A percentile compares a stretch with the other conserved stretches of the same genome.
phyloP scores from a whole-genome alignment of 345 rosid genomes.

The Ceriops decandra region DNA sequence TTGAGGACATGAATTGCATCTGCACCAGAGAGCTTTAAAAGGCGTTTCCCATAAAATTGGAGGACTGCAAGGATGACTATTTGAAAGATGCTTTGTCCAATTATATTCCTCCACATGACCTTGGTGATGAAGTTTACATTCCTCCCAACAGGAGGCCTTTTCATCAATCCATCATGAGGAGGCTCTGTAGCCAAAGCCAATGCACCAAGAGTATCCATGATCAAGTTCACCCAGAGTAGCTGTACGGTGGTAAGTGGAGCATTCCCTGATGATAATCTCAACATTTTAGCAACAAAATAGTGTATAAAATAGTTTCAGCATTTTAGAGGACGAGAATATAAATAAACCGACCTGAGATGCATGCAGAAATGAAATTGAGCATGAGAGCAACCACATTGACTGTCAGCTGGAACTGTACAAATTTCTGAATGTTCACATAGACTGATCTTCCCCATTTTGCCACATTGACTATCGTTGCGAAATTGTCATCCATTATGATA shows the following conservation, averaged over 20 bases:
- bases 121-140: conserved; percentile 52
- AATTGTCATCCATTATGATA: conserved; percentile 80
- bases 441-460: conserved; percentile 85
- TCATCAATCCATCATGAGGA: conserved; percentile 67
- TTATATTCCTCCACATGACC: conserved; percentile 79
- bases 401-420: conserved; percentile 78
- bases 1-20: conserved; percentile 52
- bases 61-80: conserved; percentile 48
- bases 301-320: no score
- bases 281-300: background rate
- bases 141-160: conserved; percentile 59
- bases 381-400: conserved; percentile 69
- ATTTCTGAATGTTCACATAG: conserved; percentile 76
- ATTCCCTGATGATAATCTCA: conserved; percentile 36
- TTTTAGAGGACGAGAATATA: background rate
- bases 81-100: conserved; percentile 73
- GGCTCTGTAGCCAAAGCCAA: conserved; percentile 80
- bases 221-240: conserved; percentile 84
- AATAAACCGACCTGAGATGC: conserved; percentile 49
- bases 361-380: conserved; percentile 70
- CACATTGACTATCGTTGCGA: conserved; percentile 64
- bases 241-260: conserved; percentile 84
- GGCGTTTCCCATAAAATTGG: conserved; percentile 49
- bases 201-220: conserved; percentile 90
- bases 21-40: conserved; percentile 47